Conservation (phyloP, 352 stramenopile genomes). For the Aphanomyces astaci region DNA sequence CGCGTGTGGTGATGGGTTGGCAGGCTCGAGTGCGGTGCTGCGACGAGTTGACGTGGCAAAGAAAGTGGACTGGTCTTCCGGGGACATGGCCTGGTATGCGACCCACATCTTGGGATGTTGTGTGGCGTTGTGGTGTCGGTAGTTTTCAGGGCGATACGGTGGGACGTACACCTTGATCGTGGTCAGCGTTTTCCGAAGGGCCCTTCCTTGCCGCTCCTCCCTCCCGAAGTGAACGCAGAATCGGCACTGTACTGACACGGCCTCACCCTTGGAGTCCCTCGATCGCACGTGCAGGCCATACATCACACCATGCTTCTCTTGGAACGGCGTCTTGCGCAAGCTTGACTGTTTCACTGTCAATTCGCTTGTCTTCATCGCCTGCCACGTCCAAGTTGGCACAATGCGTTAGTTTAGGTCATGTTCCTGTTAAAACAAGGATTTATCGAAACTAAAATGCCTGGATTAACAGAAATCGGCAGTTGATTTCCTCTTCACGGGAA, state of each 20-base stretch:
- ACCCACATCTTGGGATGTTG: constrained; percentile 18
- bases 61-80: not conserved
- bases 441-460: too few relatives aligned
- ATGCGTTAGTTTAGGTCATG: not conserved
- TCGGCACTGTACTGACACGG: constrained; percentile 1
- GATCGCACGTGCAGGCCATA: constrained; percentile 14
- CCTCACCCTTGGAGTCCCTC: constrained; percentile 8
- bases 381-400: not conserved
- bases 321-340: constrained; percentile 13
- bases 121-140: constrained; percentile 15
- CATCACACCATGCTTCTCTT: constrained; percentile 15
- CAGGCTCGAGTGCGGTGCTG: not conserved
- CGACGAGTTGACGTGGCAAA: not conserved
- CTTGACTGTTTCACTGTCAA: not conserved
- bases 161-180: constrained; percentile 3
- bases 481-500: too few relatives aligned
- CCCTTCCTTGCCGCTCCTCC: not conserved
- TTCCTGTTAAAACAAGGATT: too few relatives aligned
- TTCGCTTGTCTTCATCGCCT: not conserved
- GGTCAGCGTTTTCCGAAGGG: not conserved
- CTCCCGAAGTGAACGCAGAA: constrained; percentile 15
- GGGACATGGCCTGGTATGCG: constrained; percentile 15
- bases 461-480: too few relatives aligned
- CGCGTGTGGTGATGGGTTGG: not conserved
- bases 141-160: constrained; percentile 21